These are phyloP conservation scores for Fusarium oxysporum DNA, from an alignment of 2,329 filamentous ascomycete species.

Conservation along the genomic window DNA sequence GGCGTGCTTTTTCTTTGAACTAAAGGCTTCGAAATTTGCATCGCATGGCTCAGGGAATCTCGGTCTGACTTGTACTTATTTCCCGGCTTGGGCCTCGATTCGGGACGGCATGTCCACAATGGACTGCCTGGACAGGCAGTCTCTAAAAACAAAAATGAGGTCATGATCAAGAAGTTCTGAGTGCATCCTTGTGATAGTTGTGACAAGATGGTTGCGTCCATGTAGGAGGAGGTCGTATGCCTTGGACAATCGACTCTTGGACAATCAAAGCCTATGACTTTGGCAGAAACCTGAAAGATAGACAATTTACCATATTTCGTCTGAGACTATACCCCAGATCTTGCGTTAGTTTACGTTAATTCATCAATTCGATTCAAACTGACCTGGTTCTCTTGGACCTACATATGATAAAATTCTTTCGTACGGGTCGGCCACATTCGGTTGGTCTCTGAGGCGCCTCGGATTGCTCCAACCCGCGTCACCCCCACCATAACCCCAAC, in stretches of 20 bases:
- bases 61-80: conserved; percentile 55
- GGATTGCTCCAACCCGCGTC: conserved; percentile 33
- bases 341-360: background rate
- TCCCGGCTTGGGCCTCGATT: conserved; percentile 53
- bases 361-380: background rate
- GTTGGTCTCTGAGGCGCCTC: conserved; percentile 19
- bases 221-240: background rate
- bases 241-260: background rate
- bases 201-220: background rate
- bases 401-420: background rate
- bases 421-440: conserved; percentile 8
- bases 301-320: background rate
- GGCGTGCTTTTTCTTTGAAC: conserved; percentile 53
- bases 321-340: background rate
- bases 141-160: conserved; percentile 53
- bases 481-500: conserved; percentile 40
- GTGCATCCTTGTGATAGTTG: background rate
- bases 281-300: conserved; percentile 2
- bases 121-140: conserved; percentile 49
- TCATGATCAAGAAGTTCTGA: conserved; percentile 50
- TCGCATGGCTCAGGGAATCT: conserved; percentile 55
- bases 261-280: background rate
- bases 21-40: conserved; percentile 52
- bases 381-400: background rate
- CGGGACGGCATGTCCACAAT: conserved; percentile 50